Evolutionary conservation across 139 green algal species (phyloP).

Genomic region (Chlorella sp.): DNA sequence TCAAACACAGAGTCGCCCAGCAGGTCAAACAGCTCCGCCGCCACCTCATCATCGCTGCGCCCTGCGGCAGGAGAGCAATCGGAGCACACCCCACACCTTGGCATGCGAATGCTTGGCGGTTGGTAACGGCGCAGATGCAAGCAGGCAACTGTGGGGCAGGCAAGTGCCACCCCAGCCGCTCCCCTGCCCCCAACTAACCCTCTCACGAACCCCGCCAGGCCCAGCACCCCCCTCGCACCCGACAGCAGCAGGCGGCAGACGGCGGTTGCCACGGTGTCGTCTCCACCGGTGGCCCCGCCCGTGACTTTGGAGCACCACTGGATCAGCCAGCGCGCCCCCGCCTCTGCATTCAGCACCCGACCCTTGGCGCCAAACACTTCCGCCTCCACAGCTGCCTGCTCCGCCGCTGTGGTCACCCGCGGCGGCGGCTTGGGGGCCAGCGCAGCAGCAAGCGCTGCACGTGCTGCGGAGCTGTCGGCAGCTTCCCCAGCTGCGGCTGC

Average conservation of each 20-base stretch:
- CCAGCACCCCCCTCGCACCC: background rate
- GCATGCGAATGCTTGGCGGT: too few species aligned
- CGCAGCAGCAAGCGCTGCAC: background rate
- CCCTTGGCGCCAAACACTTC: constrained; percentile 44
- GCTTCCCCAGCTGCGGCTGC: background rate
- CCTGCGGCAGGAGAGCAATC: background rate
- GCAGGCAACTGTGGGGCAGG: too few species aligned
- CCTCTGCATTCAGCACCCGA: constrained; percentile 18
- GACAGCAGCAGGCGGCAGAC: constrained; percentile 41
- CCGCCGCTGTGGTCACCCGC: background rate
- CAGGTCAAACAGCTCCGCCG: constrained; percentile 86
- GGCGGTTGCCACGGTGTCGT: constrained; percentile 42
- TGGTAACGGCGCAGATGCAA: too few species aligned
- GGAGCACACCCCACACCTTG: too few species aligned
- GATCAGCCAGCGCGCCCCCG: constrained; percentile 33
- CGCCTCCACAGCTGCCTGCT: constrained; percentile 34
- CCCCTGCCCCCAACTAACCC: too few species aligned
- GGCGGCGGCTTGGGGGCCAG: background rate
- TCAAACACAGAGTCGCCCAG: constrained; percentile 83
- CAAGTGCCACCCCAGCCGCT: too few species aligned
- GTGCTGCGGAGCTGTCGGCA: background rate
- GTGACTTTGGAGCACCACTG: constrained; percentile 23
- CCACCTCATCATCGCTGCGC: constrained; percentile 59
- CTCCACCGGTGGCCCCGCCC: constrained; percentile 4
- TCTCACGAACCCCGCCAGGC: background rate